Evolutionary conservation across 305 asterid genomes (phyloP).

Genomic region (Fraxinus angustifolia): DNA sequence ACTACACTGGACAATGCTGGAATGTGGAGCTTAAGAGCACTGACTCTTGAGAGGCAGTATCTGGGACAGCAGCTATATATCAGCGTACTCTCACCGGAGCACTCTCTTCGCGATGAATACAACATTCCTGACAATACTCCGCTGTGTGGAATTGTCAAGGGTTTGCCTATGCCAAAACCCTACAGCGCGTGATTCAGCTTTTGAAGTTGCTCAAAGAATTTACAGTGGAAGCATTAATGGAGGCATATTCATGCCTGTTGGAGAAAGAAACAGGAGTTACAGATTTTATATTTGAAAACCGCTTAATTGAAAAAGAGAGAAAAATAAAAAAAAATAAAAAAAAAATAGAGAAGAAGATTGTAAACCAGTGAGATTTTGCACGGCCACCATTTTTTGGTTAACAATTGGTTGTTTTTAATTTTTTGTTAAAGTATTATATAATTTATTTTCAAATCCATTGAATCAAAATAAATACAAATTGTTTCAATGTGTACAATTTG

Average conservation of each 20-base stretch:
- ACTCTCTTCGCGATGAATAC: slow-evolving; percentile 61
- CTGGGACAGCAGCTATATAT: slow-evolving; percentile 67
- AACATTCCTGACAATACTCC: slow-evolving; percentile 34
- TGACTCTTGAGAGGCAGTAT: slow-evolving; percentile 39
- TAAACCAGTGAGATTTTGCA: neutral
- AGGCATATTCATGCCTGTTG: neutral
- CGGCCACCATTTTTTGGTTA: neutral
- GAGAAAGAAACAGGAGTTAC: neutral
- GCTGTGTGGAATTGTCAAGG: slow-evolving; percentile 57
- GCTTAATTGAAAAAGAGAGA: neutral
- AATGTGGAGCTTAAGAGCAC: slow-evolving; percentile 64
- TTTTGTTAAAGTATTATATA: neutral
- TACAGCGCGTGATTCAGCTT: slow-evolving; percentile 3
- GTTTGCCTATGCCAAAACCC: slow-evolving; percentile 45
- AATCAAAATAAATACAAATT: neutral
- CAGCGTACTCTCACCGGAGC: slow-evolving; percentile 52
- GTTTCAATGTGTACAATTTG: neutral
- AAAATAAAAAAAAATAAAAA: too few relatives aligned
- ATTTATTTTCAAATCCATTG: neutral
- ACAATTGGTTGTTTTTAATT: neutral
- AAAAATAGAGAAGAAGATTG: neutral
- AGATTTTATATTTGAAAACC: neutral
- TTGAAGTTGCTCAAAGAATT: neutral
- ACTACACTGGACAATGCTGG: slow-evolving; percentile 67
- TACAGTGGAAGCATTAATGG: neutral